Evolutionary conservation across 352 stramenopile genomes (phyloP), one percentile per base, ranked within the genome.

Genomic region (Phytophthora melonis): DNA sequence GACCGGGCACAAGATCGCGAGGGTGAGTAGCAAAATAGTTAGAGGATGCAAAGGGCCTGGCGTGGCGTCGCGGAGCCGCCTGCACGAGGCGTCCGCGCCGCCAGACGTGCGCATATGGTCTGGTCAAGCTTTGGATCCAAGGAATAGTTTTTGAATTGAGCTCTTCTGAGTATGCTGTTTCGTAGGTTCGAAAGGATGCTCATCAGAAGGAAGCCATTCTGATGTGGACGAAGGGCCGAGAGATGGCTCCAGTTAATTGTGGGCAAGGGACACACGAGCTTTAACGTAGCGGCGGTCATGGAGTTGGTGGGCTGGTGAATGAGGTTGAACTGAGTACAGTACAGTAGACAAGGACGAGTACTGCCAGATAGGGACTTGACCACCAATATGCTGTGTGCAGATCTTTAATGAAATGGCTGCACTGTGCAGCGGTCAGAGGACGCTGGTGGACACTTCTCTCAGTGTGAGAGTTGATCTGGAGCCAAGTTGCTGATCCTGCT

Each of bases 1-100:
- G 6, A 58, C 47, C 39, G 67, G 50, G 39, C 53, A 68, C n/a
- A 80, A 43, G 21, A 82, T 43, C 47, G 78, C 30, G 5, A 74
- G 39, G 1, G 54, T 23, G 9, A 70, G 27, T 58, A 79, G 52
- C n/a, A 74, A 54, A 0, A 14, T 50, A 10, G 8, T 23, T 56
- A 68, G 3, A 3, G 43, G 6, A 39, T 54, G 25, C 27, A 69
- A 63, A 55, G 27, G 9, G n/a, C 47, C 39, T 54, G 55, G 30
- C 5, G 32, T 61, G 47, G 45, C 59, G 66, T 52, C 41, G 66
- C 53, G 59, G 57, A 53, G 72, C 47, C 50, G 53, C 36, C 60
- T 52, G 45, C 27, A 30, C 18, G 32, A 63, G 50, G 21, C 56
- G 45, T 23, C 64, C 41, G 64, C 65, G 54, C 61, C 61, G 52